Evolutionary conservation across 2,329 filamentous ascomycete species (phyloP), one percentile per base, ranked within the genome.

Genomic region (Epichloe gansuensis): DNA sequence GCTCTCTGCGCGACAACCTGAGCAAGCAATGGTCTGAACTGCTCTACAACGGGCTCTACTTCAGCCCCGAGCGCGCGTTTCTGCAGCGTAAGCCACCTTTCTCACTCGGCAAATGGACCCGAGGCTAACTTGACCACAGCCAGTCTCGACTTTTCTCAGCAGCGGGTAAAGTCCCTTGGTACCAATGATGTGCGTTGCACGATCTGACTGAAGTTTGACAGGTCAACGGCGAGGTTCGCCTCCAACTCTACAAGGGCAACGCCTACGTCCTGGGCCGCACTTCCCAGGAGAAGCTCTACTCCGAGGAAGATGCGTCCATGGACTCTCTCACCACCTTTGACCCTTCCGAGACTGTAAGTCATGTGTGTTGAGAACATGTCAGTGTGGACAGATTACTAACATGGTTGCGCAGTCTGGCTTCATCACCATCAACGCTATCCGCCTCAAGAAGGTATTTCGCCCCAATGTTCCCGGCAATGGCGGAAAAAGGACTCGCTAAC

Each of bases 381-480:
- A 17, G 5, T 7, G 21, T 13, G 21, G 7, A 13, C 17, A 15
- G 11, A 23, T 17, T 34, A 17, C 31, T 45, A 23, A 45, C 6
- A 1, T 17, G 11, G 17, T 8, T 8, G 4, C 28, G 12, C 31
- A 50, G 17, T 60, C 60, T 38, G 74, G 74, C 28, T 81, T 82
- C 62, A 80, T 90, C 64, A 75, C 75, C 52, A 82, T 88, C 60
- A 76, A 90, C 63, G 79, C 79, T 56, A 84, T 85, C 58, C 74
- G 78, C 41, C 70, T 83, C 45, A 72, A 80, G 69, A 81, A 64
- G 58, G 49, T 46, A 46, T 21, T 9, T 12, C 6, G 8, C 8
- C 21, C 17, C 2, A 12, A 12, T 39, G 5, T 12, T 23, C 34
- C 21, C 21, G 21, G 38, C 12, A 21, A 23, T 44, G 48, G 13